A percentile compares a stretch with the other conserved stretches of the same genome.
These are phyloP conservation scores for Neodidymelliopsis sp. DNA, from an alignment of 2,329 filamentous ascomycete genomes.

Conservation along the genomic window DNA sequence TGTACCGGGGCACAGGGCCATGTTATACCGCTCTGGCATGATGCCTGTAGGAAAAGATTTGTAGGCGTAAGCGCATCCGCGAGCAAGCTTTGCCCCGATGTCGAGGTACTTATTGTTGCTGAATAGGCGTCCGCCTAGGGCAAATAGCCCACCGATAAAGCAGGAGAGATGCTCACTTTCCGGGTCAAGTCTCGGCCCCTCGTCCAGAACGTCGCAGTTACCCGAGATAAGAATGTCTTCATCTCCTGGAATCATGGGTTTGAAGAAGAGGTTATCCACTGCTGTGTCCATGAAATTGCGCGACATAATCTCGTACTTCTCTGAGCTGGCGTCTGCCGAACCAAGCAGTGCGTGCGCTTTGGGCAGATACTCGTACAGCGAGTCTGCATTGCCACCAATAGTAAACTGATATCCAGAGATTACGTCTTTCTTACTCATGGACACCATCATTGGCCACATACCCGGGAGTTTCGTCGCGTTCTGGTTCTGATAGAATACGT, in stretches of 20 bases:
- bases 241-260: conserved; percentile 55
- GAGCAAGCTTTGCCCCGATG: conserved; percentile 62
- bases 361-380: conserved; percentile 52
- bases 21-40: conserved; percentile 65
- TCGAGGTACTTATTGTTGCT: conserved; percentile 59
- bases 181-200: conserved; percentile 46
- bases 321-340: conserved; percentile 51
- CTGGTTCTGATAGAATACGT: conserved; percentile 79
- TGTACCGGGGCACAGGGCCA: conserved; percentile 56
- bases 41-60: conserved; percentile 62
- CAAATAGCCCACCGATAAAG: conserved; percentile 67
- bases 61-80: conserved; percentile 68
- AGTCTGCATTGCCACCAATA: conserved; percentile 46
- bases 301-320: conserved; percentile 61
- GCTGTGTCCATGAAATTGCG: conserved; percentile 56
- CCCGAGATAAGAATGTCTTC: conserved; percentile 58
- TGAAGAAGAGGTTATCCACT: conserved; percentile 55
- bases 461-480: conserved; percentile 74
- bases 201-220: conserved; percentile 48
- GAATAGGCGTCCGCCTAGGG: conserved; percentile 64
- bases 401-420: conserved; percentile 40
- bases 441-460: conserved; percentile 77
- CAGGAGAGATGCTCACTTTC: conserved; percentile 65
- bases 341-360: conserved; percentile 57
- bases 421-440: conserved; percentile 40